A percentile compares a stretch with the other conserved stretches of the same genome.
Evolutionary conservation across 2,329 filamentous ascomycete genomes (phyloP).

Genomic region (Xylaria sp.): DNA sequence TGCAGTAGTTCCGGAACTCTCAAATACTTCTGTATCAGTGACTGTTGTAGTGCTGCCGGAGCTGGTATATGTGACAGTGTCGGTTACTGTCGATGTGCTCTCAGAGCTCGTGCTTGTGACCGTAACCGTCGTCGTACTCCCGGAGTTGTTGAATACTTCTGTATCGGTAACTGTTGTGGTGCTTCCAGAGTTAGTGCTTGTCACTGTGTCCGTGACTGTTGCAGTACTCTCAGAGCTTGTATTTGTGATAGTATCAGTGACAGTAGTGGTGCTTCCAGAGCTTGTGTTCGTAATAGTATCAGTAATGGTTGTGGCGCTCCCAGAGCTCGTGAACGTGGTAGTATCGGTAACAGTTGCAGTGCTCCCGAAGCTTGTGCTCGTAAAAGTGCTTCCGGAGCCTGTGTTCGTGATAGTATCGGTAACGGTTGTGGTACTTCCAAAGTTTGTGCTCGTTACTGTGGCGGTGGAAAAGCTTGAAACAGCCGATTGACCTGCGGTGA

Average conservation of each 20-base stretch:
- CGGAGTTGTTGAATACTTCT: too few relatives aligned
- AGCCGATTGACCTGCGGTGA: conserved; percentile 2
- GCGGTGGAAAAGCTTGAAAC: background rate
- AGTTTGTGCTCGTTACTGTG: background rate
- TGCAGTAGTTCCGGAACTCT: too few relatives aligned
- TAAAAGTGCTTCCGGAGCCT: too few relatives aligned
- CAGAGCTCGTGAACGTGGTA: background rate
- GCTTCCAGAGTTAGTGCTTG: background rate
- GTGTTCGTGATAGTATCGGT: too few relatives aligned
- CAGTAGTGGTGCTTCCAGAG: background rate
- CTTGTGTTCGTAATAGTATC: background rate
- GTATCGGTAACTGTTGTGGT: background rate
- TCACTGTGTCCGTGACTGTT: background rate
- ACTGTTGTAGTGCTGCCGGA: background rate
- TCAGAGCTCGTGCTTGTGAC: too few relatives aligned
- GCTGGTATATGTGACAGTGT: background rate
- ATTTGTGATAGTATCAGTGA: too few relatives aligned
- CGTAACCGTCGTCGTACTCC: too few relatives aligned
- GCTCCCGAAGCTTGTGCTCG: too few relatives aligned
- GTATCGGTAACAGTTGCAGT: conserved; percentile 6
- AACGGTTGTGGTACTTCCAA: background rate
- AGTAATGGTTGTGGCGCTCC: background rate
- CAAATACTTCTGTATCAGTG: background rate
- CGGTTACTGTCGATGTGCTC: background rate
- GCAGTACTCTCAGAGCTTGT: too few relatives aligned